Conservation (phyloP, 164 flowering plant genomes). For the Vitis amurensis region DNA sequence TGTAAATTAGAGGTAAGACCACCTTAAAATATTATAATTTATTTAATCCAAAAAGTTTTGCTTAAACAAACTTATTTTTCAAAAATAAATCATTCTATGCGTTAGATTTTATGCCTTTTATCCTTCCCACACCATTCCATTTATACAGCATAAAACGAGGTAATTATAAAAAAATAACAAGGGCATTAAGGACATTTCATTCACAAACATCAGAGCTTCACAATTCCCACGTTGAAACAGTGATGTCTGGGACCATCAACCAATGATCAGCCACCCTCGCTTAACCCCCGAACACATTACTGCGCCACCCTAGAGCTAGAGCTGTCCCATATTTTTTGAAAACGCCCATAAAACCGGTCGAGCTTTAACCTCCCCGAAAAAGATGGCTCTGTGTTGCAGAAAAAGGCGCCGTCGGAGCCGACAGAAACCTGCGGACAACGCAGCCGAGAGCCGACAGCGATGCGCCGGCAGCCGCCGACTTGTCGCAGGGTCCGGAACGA, state of each 20-base stretch:
- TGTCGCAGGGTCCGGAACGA: slow-evolving; percentile 15
- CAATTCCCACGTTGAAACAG: neutral
- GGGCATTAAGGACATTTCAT: slow-evolving; percentile 6
- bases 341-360: neutral
- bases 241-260: neutral
- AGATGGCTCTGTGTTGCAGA: neutral
- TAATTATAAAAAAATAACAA: neutral
- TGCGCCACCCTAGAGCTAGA: neutral
- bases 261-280: neutral
- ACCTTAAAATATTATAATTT: no score
- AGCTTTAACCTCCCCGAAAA: neutral
- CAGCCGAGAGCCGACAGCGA: slow-evolving; percentile 19
- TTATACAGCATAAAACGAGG: neutral
- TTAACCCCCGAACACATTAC: slow-evolving; percentile 1
- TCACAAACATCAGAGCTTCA: neutral
- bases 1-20: no score
- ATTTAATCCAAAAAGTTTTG: no score
- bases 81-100: no score
- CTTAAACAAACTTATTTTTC: no score
- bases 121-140: no score
- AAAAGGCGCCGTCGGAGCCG: slow-evolving; percentile 20
- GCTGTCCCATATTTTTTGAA: neutral
- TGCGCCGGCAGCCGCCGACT: slow-evolving; percentile 35
- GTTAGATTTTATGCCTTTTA: neutral
- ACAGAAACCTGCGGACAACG: slow-evolving; percentile 9